These are phyloP conservation scores for Juglanconis sp. DNA, from an alignment of 2,329 filamentous ascomycete genomes.

Conservation along the genomic window DNA sequence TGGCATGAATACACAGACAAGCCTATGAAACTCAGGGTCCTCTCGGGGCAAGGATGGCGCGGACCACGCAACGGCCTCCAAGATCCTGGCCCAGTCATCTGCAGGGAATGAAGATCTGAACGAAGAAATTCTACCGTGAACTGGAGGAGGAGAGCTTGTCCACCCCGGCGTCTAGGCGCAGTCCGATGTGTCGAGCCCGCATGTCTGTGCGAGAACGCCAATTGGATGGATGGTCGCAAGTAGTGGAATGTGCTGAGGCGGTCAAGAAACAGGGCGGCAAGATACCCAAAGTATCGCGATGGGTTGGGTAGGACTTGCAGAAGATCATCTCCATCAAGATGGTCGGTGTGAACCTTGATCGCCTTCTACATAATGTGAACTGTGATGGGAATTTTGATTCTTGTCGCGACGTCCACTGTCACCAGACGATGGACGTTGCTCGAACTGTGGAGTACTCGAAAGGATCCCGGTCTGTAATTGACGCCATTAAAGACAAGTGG, in stretches of 20 bases:
- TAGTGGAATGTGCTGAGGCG: slow-evolving; percentile 3
- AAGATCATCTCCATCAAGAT: background rate
- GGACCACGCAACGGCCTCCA: slow-evolving; percentile 9
- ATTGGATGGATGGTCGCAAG: slow-evolving; percentile 3
- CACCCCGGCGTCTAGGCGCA: background rate
- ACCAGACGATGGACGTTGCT: slow-evolving; percentile 2
- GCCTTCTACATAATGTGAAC: background rate
- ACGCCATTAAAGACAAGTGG: slow-evolving; percentile 20
- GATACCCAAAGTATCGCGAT: background rate
- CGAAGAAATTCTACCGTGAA: background rate
- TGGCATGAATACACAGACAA: slow-evolving; percentile 5
- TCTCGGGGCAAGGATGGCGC: slow-evolving; percentile 15
- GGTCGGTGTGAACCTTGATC: slow-evolving; percentile 15
- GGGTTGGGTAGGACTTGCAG: background rate
- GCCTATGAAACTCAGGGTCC: slow-evolving; percentile 15
- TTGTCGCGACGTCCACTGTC: slow-evolving; percentile 6
- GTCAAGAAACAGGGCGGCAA: slow-evolving; percentile 4
- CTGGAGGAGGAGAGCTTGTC: background rate
- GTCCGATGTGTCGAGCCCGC: background rate
- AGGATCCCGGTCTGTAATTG: slow-evolving; percentile 11
- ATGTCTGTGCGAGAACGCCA: slow-evolving; percentile 9
- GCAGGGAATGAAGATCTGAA: slow-evolving; percentile 12
- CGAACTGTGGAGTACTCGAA: slow-evolving; percentile 4
- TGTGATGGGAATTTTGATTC: slow-evolving; percentile 1
- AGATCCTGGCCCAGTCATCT: slow-evolving; percentile 1